Evolutionary conservation across 1,284 basidiomycete genomes (phyloP).

Genomic region (Takashimella tepidaria): DNA sequence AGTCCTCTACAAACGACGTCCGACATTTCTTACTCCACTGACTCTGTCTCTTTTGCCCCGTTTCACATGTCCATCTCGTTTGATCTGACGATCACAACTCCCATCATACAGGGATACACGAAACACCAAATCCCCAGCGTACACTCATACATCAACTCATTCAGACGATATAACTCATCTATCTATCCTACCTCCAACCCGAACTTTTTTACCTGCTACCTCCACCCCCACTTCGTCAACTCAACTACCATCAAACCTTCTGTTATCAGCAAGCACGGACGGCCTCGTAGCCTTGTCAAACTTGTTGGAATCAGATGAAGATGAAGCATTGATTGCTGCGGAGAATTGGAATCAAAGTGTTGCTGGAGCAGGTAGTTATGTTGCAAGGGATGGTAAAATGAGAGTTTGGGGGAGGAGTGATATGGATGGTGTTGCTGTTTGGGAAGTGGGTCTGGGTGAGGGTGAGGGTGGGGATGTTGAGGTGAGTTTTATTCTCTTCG

Average conservation of each 20-base stretch:
- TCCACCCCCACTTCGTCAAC: background rate
- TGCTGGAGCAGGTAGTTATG: constrained; percentile 33
- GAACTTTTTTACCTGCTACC: constrained; percentile 20
- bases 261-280: constrained; percentile 50
- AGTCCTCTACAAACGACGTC: no score
- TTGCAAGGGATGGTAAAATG: constrained; percentile 26
- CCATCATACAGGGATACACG: constrained; percentile 49
- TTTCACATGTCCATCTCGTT: background rate
- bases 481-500: no score
- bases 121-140: constrained; percentile 38
- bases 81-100: no score
- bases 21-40: background rate
- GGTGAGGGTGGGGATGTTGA: constrained; percentile 38
- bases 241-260: constrained; percentile 35
- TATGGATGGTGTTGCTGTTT: constrained; percentile 45
- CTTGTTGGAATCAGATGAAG: constrained; percentile 49
- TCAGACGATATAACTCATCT: constrained; percentile 52
- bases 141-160: constrained; percentile 50
- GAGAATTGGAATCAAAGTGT: constrained; percentile 47
- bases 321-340: constrained; percentile 48
- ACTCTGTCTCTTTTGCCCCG: background rate
- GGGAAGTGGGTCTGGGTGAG: constrained; percentile 33
- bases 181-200: constrained; percentile 45
- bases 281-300: constrained; percentile 49
- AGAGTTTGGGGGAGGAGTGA: constrained; percentile 47